These are phyloP conservation scores for Lavandula angustifolia DNA, from an alignment of 257 asterid genomes.

Conservation along the genomic window DNA sequence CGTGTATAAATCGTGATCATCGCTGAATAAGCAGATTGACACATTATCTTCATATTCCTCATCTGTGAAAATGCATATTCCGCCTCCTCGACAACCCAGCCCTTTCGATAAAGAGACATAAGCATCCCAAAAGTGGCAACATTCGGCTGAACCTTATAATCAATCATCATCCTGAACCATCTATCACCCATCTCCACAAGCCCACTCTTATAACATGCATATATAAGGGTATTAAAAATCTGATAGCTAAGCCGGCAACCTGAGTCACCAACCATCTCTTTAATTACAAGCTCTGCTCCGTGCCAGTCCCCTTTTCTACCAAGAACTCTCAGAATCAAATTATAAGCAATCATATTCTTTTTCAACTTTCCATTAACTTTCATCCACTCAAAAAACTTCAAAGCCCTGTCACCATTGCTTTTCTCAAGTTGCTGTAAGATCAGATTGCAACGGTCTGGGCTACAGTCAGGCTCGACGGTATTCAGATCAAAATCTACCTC, in stretches of 20 bases:
- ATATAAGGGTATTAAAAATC: constrained; percentile 73
- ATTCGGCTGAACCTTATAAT: constrained; percentile 61
- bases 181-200: constrained; percentile 55
- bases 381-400: constrained; percentile 80
- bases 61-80: constrained; percentile 65
- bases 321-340: constrained; percentile 66
- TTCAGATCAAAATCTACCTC: constrained; percentile 32
- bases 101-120: constrained; percentile 81
- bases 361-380: constrained; percentile 64
- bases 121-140: constrained; percentile 89
- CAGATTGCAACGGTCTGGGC: constrained; percentile 57
- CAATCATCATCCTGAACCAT: constrained; percentile 83
- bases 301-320: constrained; percentile 72
- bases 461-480: constrained; percentile 37
- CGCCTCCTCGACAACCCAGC: constrained; percentile 70
- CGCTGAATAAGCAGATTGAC: constrained; percentile 82
- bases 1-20: constrained; percentile 86
- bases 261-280: constrained; percentile 58
- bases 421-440: constrained; percentile 64
- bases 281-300: constrained; percentile 58
- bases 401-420: constrained; percentile 46
- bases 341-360: constrained; percentile 63
- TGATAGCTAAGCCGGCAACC: constrained; percentile 54
- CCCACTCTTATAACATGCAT: constrained; percentile 65
- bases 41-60: constrained; percentile 62